These are phyloP conservation scores for Arachis stenosperma DNA, from an alignment of 306 rosid species.

Conservation along the genomic window DNA sequence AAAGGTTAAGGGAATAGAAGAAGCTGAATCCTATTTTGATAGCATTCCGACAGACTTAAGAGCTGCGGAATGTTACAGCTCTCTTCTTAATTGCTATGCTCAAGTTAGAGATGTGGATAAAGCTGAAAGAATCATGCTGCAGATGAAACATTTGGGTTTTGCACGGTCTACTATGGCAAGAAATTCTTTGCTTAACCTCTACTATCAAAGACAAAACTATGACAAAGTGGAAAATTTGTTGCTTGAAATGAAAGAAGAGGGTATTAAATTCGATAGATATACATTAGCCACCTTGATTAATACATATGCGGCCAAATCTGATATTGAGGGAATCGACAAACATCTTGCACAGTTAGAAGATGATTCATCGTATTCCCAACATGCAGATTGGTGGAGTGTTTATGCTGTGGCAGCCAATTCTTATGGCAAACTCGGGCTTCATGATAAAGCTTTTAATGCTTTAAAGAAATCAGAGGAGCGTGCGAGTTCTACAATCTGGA, in stretches of 20 bases:
- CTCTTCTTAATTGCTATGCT: slow-evolving; percentile 3
- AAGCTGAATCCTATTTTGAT: background rate
- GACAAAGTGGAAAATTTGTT: background rate
- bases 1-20: slow-evolving; percentile 2
- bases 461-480: background rate
- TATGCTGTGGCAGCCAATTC: background rate
- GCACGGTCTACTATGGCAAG: background rate
- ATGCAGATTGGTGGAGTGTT: background rate
- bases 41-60: background rate
- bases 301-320: background rate
- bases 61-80: background rate
- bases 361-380: background rate
- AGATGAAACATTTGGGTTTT: background rate
- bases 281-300: background rate
- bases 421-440: background rate
- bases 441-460: background rate
- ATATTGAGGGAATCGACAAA: background rate
- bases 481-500: background rate
- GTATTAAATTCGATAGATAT: background rate
- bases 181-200: background rate
- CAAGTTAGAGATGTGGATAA: background rate
- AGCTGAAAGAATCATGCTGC: background rate
- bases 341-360: background rate
- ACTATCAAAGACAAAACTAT: background rate
- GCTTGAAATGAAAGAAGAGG: background rate